These are phyloP conservation scores for Amylostereum areolatum DNA, from an alignment of 1,284 basidiomycete genomes.

Conservation along the genomic window DNA sequence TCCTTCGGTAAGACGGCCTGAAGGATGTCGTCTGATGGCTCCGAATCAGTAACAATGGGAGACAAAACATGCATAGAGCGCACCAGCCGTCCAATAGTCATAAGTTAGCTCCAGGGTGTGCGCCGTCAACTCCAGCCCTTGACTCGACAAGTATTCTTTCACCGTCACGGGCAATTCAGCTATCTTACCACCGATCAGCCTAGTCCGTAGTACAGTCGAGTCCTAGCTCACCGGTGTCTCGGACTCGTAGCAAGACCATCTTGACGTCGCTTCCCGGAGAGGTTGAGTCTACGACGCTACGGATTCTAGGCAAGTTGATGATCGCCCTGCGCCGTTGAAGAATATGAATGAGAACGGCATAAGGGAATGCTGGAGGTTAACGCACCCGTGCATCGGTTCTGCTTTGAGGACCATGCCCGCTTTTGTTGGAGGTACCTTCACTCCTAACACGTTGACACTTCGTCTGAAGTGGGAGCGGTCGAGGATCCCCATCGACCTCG, in stretches of 20 bases:
- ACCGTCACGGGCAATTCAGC: conserved; percentile 58
- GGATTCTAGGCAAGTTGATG: conserved; percentile 64
- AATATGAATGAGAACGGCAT: conserved; percentile 18
- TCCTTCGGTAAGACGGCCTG: conserved; percentile 73
- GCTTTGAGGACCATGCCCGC: conserved; percentile 54
- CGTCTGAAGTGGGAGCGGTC: conserved; percentile 63
- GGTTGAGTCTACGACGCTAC: conserved; percentile 50
- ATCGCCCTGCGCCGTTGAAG: conserved; percentile 31
- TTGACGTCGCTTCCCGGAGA: conserved; percentile 44
- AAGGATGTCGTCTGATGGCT: conserved; percentile 72
- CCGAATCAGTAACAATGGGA: background rate
- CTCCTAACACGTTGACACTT: conserved; percentile 61
- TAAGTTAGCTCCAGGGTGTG: conserved; percentile 70
- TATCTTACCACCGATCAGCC: conserved; percentile 37
- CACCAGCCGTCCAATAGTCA: conserved; percentile 82
- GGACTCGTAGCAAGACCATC: conserved; percentile 57
- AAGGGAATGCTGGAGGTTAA: conserved; percentile 10
- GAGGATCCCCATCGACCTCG: conserved; percentile 41
- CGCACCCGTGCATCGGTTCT: conserved; percentile 52
- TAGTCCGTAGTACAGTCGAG: no score
- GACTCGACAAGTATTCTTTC: conserved; percentile 45
- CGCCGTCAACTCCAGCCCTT: conserved; percentile 48
- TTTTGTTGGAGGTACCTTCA: conserved; percentile 51
- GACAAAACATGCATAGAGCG: conserved; percentile 10
- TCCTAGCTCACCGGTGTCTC: conserved; percentile 17